phyloP scores from a whole-genome alignment of 2,329 filamentous ascomycete species.

The Pestalotiopsis fici region DNA sequence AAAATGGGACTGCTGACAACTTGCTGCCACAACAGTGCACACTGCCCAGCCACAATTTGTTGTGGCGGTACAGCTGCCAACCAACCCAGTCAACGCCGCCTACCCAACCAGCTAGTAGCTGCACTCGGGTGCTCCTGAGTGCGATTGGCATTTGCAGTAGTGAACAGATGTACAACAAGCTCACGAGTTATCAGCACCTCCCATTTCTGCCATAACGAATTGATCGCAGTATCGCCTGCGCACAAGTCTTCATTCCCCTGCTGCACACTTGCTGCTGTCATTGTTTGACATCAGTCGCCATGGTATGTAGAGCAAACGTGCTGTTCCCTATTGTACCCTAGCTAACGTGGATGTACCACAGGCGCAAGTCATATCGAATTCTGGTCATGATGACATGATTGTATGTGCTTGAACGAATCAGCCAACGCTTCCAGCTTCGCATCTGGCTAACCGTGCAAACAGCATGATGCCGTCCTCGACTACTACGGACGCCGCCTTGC shows the following conservation, averaged over 20 bases:
- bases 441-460: constrained; percentile 18
- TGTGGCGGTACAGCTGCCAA: background rate
- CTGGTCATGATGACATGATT: constrained; percentile 99
- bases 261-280: background rate
- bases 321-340: background rate
- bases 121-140: background rate
- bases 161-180: constrained; percentile 6
- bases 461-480: constrained; percentile 98
- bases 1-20: background rate
- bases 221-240: background rate
- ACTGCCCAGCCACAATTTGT: background rate
- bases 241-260: background rate
- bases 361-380: constrained; percentile 77
- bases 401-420: constrained; percentile 50
- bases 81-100: background rate
- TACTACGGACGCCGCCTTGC: constrained; percentile 97
- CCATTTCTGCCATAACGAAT: background rate
- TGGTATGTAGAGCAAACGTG: background rate
- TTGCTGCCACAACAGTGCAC: background rate
- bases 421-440: background rate
- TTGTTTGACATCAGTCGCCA: background rate
- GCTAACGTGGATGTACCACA: constrained; percentile 17
- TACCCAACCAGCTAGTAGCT: background rate
- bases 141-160: background rate
- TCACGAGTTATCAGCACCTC: background rate